Conservation (phyloP, 1,139 yeast species). For the Magnusiomyces tetraspermus region DNA sequence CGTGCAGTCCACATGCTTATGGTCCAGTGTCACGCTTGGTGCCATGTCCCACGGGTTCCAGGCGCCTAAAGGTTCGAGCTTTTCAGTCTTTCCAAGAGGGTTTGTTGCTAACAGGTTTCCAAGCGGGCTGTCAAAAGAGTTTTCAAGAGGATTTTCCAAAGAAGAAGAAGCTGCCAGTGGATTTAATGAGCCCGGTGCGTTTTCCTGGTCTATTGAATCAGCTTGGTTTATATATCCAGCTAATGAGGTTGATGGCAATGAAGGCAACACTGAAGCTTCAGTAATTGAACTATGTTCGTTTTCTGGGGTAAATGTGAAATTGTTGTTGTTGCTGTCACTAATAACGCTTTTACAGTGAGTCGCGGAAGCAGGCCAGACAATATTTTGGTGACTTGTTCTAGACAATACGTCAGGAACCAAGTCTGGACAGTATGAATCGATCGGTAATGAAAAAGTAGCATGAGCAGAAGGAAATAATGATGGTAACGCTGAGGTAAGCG, state of each 20-base stretch:
- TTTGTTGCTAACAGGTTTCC: background rate
- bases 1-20: background rate
- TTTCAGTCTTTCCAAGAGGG: background rate
- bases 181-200: no score
- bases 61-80: background rate
- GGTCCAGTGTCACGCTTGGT: background rate
- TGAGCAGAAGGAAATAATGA: background rate
- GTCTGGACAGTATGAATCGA: background rate
- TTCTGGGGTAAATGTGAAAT: background rate
- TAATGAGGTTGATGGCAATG: no score
- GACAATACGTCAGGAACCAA: background rate
- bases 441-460: background rate
- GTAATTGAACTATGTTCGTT: background rate
- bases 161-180: no score
- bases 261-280: no score
- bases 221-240: no score
- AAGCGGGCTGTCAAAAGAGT: background rate
- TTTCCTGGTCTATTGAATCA: no score
- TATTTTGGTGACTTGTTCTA: background rate
- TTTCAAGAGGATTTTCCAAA: no score
- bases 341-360: background rate
- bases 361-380: background rate
- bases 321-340: no score
- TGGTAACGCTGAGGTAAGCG: background rate
- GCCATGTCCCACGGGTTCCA: constrained; percentile 1